These are phyloP conservation scores for Beauveria rudraprayagi DNA, from an alignment of 2,329 filamentous ascomycete genomes.

Conservation along the genomic window DNA sequence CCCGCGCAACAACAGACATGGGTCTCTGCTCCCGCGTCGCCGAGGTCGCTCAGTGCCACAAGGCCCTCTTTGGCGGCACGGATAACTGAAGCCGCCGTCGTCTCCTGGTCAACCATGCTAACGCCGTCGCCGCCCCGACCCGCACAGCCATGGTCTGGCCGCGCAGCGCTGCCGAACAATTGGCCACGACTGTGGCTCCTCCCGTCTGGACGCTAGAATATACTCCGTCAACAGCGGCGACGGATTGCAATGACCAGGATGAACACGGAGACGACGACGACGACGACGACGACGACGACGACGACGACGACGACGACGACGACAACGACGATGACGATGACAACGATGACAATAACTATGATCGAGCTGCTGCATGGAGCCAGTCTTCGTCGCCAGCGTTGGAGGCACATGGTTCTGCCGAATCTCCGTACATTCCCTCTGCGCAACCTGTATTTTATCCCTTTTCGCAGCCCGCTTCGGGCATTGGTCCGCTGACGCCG, in stretches of 20 bases:
- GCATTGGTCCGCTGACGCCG: slow-evolving; percentile 1
- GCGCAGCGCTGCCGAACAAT: neutral
- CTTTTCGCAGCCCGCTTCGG: slow-evolving; percentile 1
- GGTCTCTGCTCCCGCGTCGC: slow-evolving; percentile 70
- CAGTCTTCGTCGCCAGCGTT: neutral
- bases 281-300: neutral
- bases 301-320: neutral
- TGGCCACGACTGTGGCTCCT: neutral
- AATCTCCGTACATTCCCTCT: slow-evolving; percentile 1
- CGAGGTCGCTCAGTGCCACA: slow-evolving; percentile 74
- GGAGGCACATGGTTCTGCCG: neutral
- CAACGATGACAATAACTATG: neutral
- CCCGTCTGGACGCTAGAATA: neutral
- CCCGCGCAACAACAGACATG: slow-evolving; percentile 50
- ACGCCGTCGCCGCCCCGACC: slow-evolving; percentile 20
- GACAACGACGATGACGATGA: neutral
- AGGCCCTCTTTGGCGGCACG: slow-evolving; percentile 63
- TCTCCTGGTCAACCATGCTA: slow-evolving; percentile 13
- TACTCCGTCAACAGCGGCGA: neutral
- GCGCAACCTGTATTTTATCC: slow-evolving; percentile 11
- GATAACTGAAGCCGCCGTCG: slow-evolving; percentile 32
- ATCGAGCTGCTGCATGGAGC: neutral
- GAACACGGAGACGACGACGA: neutral
- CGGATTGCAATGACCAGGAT: neutral
- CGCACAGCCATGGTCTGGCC: slow-evolving; percentile 35